Evolutionary conservation across 202 grass and related monocot genomes (phyloP).

Genomic region (Miscanthus sacchariflorus): DNA sequence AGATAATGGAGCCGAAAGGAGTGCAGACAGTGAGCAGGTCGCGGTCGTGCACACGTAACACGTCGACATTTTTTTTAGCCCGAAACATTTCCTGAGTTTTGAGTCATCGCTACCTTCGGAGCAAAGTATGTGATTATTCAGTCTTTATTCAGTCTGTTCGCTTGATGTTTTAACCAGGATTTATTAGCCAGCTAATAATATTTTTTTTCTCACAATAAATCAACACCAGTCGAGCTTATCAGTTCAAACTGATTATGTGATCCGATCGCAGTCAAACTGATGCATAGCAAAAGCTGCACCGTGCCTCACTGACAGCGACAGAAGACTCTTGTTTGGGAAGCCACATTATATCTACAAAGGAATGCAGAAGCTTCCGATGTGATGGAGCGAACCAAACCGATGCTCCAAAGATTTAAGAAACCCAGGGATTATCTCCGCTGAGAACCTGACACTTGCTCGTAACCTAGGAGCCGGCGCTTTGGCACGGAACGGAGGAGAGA

Average conservation of each 20-base stretch:
- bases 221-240: too few species aligned
- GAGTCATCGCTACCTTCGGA: conserved; percentile 36
- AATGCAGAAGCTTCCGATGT: conserved; percentile 29
- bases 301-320: conserved; percentile 22
- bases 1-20: not conserved
- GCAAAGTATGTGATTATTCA: conserved; percentile 22
- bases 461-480: not conserved
- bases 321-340: not conserved
- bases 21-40: not conserved
- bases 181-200: too few species aligned
- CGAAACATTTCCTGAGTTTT: not conserved
- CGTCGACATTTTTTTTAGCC: not conserved
- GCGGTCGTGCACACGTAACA: too few species aligned
- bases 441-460: conserved; percentile 26
- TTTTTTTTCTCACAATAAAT: too few species aligned
- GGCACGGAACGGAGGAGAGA: not conserved
- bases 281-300: not conserved
- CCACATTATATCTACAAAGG: not conserved
- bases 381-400: not conserved
- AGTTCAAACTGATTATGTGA: too few species aligned
- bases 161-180: too few species aligned
- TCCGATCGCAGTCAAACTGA: conserved; percentile 24
- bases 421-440: too few species aligned
- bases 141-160: too few species aligned
- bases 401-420: not conserved